Evolutionary conservation across 2,329 filamentous ascomycete species (phyloP).

Genomic region (Lizonia empirigonia): DNA sequence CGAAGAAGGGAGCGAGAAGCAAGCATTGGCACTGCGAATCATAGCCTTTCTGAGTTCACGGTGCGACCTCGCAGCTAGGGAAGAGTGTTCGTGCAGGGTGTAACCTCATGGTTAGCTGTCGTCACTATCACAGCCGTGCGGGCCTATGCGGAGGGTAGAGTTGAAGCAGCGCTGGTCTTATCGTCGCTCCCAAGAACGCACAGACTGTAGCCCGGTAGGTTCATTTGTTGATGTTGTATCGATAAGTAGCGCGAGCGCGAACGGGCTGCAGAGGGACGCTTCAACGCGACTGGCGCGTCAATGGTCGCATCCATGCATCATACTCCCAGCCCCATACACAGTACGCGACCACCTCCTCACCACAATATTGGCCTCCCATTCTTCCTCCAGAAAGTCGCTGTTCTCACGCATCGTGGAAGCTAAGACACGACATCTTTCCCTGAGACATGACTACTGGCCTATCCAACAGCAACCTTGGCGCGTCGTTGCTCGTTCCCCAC

Average conservation of each 20-base stretch:
- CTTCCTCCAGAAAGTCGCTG: background rate
- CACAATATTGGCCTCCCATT: conserved; percentile 6
- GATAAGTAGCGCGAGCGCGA: conserved; percentile 8
- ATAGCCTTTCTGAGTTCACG: conserved; percentile 3
- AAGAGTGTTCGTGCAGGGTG: conserved; percentile 3
- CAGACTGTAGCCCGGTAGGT: too few relatives aligned
- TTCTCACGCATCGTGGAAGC: background rate
- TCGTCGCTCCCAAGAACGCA: too few relatives aligned
- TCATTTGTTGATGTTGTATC: too few relatives aligned
- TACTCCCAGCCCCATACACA: conserved; percentile 17
- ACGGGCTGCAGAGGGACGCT: conserved; percentile 8
- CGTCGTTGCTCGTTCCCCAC: conserved; percentile 17
- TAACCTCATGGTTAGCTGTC: too few relatives aligned
- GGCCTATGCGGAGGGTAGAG: too few relatives aligned
- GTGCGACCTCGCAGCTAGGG: conserved; percentile 9
- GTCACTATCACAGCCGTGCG: too few relatives aligned
- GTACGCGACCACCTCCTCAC: conserved; percentile 19
- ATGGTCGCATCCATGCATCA: conserved; percentile 3
- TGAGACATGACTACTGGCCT: background rate
- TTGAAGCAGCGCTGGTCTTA: too few relatives aligned
- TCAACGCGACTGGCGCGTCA: conserved; percentile 14
- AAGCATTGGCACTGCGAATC: conserved; percentile 6
- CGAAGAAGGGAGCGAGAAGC: conserved; percentile 8
- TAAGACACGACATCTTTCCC: background rate
- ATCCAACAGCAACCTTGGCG: background rate